Evolutionary conservation across 257 asterid genomes (phyloP).

Genomic region (Lycium barbarum): DNA sequence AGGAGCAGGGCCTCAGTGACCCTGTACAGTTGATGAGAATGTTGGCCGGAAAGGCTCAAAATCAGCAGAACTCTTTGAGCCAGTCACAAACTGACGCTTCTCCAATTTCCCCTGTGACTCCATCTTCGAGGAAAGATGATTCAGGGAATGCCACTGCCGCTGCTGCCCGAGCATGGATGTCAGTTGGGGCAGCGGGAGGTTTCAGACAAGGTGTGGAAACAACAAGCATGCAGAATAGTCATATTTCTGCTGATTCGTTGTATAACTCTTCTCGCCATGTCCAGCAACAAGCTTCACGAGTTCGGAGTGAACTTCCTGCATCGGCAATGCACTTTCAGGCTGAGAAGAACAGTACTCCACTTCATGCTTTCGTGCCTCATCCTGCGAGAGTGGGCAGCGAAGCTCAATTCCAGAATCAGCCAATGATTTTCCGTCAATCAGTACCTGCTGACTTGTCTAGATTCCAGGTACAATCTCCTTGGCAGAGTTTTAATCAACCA

Average conservation of each 20-base stretch:
- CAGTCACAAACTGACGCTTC: conserved; percentile 39
- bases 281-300: conserved; percentile 58
- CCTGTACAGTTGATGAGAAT: conserved; percentile 80
- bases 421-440: conserved; percentile 65
- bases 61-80: conserved; percentile 56
- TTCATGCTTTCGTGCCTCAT: conserved; percentile 65
- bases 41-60: conserved; percentile 62
- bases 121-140: conserved; percentile 50
- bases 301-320: conserved; percentile 58
- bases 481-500: conserved; percentile 64
- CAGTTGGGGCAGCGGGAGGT: conserved; percentile 87
- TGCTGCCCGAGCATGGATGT: conserved; percentile 96
- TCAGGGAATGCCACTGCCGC: conserved; percentile 69
- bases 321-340: conserved; percentile 53
- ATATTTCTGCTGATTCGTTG: conserved; percentile 57
- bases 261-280: conserved; percentile 58
- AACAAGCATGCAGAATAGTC: conserved; percentile 48
- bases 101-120: conserved; percentile 42
- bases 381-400: conserved; percentile 55
- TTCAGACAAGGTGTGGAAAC: conserved; percentile 55
- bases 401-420: conserved; percentile 62
- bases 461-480: conserved; percentile 69
- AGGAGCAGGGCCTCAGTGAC: conserved; percentile 69
- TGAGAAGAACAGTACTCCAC: conserved; percentile 48
- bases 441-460: conserved; percentile 77